phyloP scores from a whole-genome alignment of 2,329 filamentous ascomycete genomes.

The Pseudocercospora ulei region DNA sequence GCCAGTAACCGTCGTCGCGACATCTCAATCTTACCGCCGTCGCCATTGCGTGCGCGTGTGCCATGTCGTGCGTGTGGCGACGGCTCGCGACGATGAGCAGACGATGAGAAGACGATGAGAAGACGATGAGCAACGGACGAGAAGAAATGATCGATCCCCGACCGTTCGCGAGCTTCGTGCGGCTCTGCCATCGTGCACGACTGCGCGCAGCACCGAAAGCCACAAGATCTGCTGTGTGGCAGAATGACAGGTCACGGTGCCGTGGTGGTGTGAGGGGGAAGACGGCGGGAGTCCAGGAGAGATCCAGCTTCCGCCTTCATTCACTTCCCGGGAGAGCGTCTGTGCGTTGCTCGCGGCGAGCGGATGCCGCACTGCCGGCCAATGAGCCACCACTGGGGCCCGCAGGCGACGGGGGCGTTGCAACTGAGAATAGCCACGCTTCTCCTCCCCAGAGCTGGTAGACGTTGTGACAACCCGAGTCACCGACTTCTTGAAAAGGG shows the following conservation, averaged over 20 bases:
- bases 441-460: background rate
- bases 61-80: conserved; percentile 1
- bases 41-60: background rate
- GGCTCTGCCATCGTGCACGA: conserved; percentile 9
- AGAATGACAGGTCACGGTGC: conserved; percentile 6
- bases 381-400: conserved; percentile 2
- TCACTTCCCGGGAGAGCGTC: background rate
- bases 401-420: no score
- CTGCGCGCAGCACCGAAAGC: conserved; percentile 7
- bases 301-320: conserved; percentile 23
- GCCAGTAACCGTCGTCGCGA: conserved; percentile 8
- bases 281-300: conserved; percentile 5
- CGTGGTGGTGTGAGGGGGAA: conserved; percentile 8
- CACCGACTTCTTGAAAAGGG: conserved; percentile 2
- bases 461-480: conserved; percentile 1
- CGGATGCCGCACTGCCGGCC: background rate
- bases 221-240: conserved; percentile 7
- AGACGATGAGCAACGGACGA: conserved; percentile 14
- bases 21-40: conserved; percentile 13
- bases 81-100: conserved; percentile 11
- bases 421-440: conserved; percentile 4
- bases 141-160: conserved; percentile 13
- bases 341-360: background rate
- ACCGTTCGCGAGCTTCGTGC: conserved; percentile 6
- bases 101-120: conserved; percentile 12